Evolutionary conservation across 345 rosid genomes (phyloP), one percentile per base, ranked within the genome.

Genomic region (Cardamine resedifolia): DNA sequence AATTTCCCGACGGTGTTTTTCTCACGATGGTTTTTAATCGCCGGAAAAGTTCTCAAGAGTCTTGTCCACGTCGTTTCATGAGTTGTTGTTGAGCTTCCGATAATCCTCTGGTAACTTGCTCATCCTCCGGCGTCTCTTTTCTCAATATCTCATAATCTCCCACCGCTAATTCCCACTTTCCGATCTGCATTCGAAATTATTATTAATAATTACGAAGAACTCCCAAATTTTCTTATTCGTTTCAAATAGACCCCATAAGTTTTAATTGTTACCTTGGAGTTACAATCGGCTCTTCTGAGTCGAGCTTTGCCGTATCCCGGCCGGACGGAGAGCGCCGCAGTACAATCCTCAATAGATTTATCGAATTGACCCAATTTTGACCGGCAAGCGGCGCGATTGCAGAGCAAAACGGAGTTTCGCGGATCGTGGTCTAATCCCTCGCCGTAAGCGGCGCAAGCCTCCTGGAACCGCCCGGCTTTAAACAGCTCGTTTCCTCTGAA

Each of bases 321-420:
- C 11, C 89, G 86, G 5, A 88, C 62, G 19, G 72, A 61, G 10
- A 95, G 92, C 1, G 97, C 99, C 7, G 79, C 79, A 12, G 74
- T 83, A 74, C 96, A 89, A 58, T 95, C 99, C 28, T 91, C 96
- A 0, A 89, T 66, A 0, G 92, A 90, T 36, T 86, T 87, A 14
- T 85, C 89, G 48, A 51, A 79, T n/a, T 84, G 87, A 36, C 87
- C 85, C 2, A 89, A 79, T 72, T 90, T 95, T 53, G 89, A 81
- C 11, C 82, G 64, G 45, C 89, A 88, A 24, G 99, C 93, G 0
- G 99, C 97, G 33, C 97, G 83, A 68, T 95, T 95, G 79, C 99
- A 89, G 16, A 91, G 48, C 82, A 95, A 76, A 21, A 95, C 82
- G 0, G 99, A 89, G 84, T 95, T 95, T 78, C 68, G 62, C 0